phyloP scores from a whole-genome alignment of 441 rosid species.

The Populus tomentosa region DNA sequence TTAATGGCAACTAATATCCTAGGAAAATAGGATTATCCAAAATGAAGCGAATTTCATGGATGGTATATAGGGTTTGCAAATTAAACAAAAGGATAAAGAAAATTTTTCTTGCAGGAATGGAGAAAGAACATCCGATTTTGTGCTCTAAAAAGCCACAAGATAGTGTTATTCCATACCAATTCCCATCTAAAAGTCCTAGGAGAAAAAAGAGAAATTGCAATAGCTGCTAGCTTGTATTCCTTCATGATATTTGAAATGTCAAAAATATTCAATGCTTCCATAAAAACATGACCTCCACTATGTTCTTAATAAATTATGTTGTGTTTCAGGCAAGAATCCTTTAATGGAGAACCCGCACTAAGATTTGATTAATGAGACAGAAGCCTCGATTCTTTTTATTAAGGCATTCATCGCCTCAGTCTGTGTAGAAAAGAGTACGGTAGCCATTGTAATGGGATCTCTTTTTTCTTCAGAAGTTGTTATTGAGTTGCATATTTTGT shows the following conservation, averaged over 20 bases:
- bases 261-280: not conserved
- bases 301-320: too few relatives aligned
- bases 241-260: not conserved
- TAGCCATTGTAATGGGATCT: conserved; percentile 33
- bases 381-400: conserved; percentile 57
- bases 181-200: not conserved
- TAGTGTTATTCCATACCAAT: too few relatives aligned
- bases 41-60: not conserved
- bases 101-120: not conserved
- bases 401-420: conserved; percentile 66
- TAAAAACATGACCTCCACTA: not conserved
- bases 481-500: too few relatives aligned
- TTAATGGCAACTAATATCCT: not conserved
- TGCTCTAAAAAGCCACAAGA: not conserved
- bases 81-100: not conserved
- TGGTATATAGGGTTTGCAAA: not conserved
- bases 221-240: not conserved
- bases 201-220: too few relatives aligned
- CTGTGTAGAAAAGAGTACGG: conserved; percentile 51
- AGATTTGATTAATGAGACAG: conserved; percentile 57
- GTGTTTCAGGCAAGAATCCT: not conserved
- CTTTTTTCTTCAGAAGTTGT: conserved; percentile 21
- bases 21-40: too few relatives aligned
- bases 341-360: conserved; percentile 70
- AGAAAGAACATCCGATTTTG: not conserved